Evolutionary conservation across 345 rosid species (phyloP).

Genomic region (Camelina sativa): DNA sequence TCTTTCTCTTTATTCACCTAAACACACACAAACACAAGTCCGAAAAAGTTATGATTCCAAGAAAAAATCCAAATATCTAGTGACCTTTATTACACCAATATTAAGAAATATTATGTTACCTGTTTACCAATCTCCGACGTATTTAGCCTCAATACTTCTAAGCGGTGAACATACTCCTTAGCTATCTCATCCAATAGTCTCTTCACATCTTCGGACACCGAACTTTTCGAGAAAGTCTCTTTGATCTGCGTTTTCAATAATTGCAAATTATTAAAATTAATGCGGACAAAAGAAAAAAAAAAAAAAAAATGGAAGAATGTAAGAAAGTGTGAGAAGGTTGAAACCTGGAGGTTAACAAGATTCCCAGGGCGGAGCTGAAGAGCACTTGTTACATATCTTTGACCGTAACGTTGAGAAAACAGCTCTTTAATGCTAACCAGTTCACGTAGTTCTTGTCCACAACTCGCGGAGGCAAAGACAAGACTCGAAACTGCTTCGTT

Average conservation of each 20-base stretch:
- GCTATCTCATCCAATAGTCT: constrained; percentile 62
- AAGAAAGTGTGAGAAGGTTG: neutral
- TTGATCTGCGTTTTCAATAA: constrained; percentile 48
- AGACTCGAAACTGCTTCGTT: constrained; percentile 92
- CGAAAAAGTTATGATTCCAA: neutral
- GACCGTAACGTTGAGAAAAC: constrained; percentile 74
- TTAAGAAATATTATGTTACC: neutral
- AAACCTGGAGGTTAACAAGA: constrained; percentile 75
- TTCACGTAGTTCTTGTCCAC: constrained; percentile 86
- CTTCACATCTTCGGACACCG: constrained; percentile 61
- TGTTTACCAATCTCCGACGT: constrained; percentile 42
- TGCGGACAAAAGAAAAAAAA: neutral
- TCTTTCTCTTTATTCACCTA: constrained; percentile 41
- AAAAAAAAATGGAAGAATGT: neutral
- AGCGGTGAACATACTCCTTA: constrained; percentile 46
- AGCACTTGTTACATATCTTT: constrained; percentile 52
- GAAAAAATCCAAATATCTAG: neutral
- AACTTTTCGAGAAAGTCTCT: constrained; percentile 51
- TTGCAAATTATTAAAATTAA: neutral
- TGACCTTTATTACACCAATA: neutral
- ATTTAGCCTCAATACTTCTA: constrained; percentile 56
- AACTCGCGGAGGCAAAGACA: constrained; percentile 79
- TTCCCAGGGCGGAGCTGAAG: constrained; percentile 66
- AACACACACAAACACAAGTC: neutral
- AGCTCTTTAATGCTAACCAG: constrained; percentile 64